Evolutionary conservation across 257 asterid genomes (phyloP).

Genomic region (Gardenia jasminoides): DNA sequence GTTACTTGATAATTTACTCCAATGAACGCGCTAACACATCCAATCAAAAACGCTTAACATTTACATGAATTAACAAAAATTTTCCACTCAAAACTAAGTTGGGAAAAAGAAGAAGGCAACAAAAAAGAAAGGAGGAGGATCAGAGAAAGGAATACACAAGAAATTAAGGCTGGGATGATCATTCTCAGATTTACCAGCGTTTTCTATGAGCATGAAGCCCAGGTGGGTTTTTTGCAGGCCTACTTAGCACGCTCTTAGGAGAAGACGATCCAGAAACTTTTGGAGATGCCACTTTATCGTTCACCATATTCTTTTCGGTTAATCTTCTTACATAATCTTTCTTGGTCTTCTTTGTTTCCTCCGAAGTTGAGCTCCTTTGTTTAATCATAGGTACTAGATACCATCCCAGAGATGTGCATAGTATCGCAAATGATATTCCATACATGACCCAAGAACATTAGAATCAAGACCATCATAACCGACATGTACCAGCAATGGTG

Average conservation of each 20-base stretch:
- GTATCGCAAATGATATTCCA: conserved; percentile 52
- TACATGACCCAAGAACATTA: conserved; percentile 41
- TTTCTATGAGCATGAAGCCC: conserved; percentile 24
- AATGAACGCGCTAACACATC: neutral
- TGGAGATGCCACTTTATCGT: neutral
- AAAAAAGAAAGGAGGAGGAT: neutral
- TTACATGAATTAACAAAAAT: neutral
- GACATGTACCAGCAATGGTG: conserved; percentile 28
- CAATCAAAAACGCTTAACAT: neutral
- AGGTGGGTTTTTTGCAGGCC: conserved; percentile 17
- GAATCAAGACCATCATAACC: conserved; percentile 32
- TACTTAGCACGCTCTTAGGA: conserved; percentile 22
- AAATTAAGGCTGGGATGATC: neutral
- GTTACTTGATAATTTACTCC: neutral
- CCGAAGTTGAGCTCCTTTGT: neutral
- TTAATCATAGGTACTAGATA: conserved; percentile 39
- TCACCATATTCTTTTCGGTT: conserved; percentile 29
- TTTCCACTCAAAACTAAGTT: too few species aligned
- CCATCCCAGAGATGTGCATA: conserved; percentile 57
- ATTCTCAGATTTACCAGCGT: conserved; percentile 23
- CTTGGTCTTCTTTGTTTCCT: conserved; percentile 14
- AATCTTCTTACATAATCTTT: conserved; percentile 31
- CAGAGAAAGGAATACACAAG: neutral
- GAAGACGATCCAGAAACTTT: conserved; percentile 18
- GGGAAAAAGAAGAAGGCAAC: too few species aligned